Base-by-base conservation (phyloP, 169 alveolate genomes). In the Plasmodium adleri region DNA sequence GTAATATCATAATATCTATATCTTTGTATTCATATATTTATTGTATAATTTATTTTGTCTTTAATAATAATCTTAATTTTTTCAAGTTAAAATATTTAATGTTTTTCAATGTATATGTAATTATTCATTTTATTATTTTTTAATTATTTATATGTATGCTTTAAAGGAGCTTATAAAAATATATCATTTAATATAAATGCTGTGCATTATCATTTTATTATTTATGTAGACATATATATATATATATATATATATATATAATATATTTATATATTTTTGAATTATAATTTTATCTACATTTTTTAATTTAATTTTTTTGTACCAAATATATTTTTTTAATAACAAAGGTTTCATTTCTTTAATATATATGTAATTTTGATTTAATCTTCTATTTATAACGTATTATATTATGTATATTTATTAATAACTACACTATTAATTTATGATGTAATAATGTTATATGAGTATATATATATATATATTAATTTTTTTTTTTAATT, bases 1-100 rank as follows among this genome's bases (percentile, higher is more conserved):
- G 74, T 56, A 45, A 10, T 6, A 47, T 7, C 24, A 26, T 43
- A 13, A 26, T 13, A 28, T n/a, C n/a, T 17, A 39, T 22, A 24
- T 72, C 39, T 39, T 43, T 72, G 17, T 54, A 50, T 74, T 74
- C 54, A 22, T 66, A 4, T 74, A 43, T 32, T 26, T 28, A 8
- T 62, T 62, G 28, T 17, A 59, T 59, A 59, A 3, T 15, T 45
- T 56, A 66, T 62, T 76, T 76, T 76, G 75, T 76, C 75, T 76
- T 76, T 76, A 63, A 76, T 24, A 72, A 70, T 62, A 76, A 20
- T 47, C 22, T 17, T 52, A 32, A 50, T 76, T 76, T 63, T 64
- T 66, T 70, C 64, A 13, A 70, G 76, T 70, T 39, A 66, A 66
- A 52, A 52, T 52, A 12, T 15, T 32, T 32, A 32, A 32, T 32